phyloP scores from a whole-genome alignment of 805 yeast species.

The Candida easanensis region DNA sequence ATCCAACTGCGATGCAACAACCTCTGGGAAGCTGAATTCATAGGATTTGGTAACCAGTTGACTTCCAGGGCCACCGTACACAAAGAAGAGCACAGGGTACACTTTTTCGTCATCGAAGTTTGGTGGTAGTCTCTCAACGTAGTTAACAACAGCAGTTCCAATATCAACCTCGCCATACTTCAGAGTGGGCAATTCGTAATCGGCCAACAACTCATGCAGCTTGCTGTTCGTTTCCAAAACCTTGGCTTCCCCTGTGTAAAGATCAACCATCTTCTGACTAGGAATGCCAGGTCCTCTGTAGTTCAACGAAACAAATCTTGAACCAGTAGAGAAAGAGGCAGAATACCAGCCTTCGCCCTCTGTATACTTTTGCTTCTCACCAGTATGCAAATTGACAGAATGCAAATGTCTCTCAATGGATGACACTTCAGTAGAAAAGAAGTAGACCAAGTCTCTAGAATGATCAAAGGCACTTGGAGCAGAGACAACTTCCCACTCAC shows the following conservation, averaged over 20 bases:
- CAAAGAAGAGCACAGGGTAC: conserved; percentile 85
- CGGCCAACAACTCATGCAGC: conserved; percentile 35
- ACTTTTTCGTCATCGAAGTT: conserved; percentile 50
- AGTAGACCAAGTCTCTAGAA: conserved; percentile 49
- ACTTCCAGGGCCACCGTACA: conserved; percentile 95
- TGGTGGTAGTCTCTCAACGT: conserved; percentile 75
- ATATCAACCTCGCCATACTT: conserved; percentile 52
- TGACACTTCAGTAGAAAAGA: conserved; percentile 69
- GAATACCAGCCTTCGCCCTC: conserved; percentile 60
- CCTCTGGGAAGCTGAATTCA: conserved; percentile 64
- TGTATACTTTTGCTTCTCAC: conserved; percentile 32
- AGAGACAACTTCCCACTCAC: conserved; percentile 87
- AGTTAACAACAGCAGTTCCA: conserved; percentile 51
- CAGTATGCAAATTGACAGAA: conserved; percentile 55
- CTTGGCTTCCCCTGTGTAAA: conserved; percentile 35
- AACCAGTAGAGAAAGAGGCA: conserved; percentile 77
- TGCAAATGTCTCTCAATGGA: conserved; percentile 85
- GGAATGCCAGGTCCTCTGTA: conserved; percentile 83
- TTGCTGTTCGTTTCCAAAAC: conserved; percentile 39
- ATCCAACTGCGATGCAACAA: conserved; percentile 71
- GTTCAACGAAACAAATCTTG: conserved; percentile 65
- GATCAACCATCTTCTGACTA: conserved; percentile 64
- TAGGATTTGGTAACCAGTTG: conserved; percentile 72
- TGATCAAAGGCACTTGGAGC: conserved; percentile 66
- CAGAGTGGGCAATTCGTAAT: conserved; percentile 57